These are phyloP conservation scores for Aspergillus fumigatiaffinis DNA, from an alignment of 2,329 filamentous ascomycete genomes.

Conservation along the genomic window DNA sequence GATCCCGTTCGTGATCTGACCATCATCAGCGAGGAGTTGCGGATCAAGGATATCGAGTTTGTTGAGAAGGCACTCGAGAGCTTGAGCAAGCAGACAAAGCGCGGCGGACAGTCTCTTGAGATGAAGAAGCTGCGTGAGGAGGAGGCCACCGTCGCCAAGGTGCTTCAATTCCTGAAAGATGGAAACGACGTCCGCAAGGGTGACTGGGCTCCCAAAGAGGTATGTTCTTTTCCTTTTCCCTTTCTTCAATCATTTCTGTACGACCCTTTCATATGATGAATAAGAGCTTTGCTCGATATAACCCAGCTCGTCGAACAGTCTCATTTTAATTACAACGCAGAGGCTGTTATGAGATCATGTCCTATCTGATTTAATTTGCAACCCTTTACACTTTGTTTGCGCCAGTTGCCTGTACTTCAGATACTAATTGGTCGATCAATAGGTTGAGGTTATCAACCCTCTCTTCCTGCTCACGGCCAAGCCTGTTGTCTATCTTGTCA, in stretches of 20 bases:
- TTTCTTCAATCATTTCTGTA: constrained; percentile 16
- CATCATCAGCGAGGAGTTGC: constrained; percentile 94
- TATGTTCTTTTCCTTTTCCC: constrained; percentile 44
- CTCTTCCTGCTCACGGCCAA: constrained; percentile 93
- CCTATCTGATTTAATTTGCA: constrained; percentile 58
- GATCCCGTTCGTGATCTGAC: constrained; percentile 90
- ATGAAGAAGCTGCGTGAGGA: constrained; percentile 97
- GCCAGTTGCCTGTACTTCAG: constrained; percentile 12
- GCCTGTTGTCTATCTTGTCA: constrained; percentile 94
- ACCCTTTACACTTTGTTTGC: constrained; percentile 12
- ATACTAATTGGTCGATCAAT: constrained; percentile 17
- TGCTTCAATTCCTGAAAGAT: constrained; percentile 74
- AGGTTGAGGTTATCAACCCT: constrained; percentile 98
- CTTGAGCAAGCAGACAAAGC: constrained; percentile 87
- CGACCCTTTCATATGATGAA: constrained; percentile 72
- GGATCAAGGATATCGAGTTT: constrained; percentile 98
- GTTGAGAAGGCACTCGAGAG: constrained; percentile 90
- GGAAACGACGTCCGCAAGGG: constrained; percentile 94
- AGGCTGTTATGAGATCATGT: constrained; percentile 84
- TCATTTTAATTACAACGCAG: constrained; percentile 63
- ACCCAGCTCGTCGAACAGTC: constrained; percentile 98
- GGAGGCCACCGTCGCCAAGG: constrained; percentile 86
- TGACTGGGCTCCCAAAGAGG: constrained; percentile 90
- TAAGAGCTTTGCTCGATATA: constrained; percentile 93
- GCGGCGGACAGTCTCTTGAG: constrained; percentile 92